Evolutionary conservation across 257 asterid species (phyloP), one percentile per base, ranked within the genome.

Genomic region (Rehmannia glutinosa): DNA sequence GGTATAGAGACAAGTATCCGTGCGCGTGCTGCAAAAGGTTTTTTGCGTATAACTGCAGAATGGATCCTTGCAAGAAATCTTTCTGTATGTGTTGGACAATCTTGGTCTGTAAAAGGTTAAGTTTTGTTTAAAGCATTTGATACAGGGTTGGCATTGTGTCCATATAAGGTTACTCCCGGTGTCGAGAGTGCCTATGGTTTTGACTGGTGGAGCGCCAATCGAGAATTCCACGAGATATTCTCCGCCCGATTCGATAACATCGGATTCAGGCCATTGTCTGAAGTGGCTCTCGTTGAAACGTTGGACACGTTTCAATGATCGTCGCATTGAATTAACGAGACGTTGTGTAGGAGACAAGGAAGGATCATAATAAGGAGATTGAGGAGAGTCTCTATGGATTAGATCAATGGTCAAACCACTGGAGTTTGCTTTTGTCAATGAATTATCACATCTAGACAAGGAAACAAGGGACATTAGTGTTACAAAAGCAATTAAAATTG

Each of bases 91-190:
- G n/a, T n/a, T 66, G 19, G 62, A 28, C 11, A 81, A 77, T 0
- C 3, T 27, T 0, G 82, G 76, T 3, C 39, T 19, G 28, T 80
- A 83, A 3, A 80, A 4, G 0, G 82, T 81, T 0, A 12, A 3
- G 0, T 24, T n/a, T 36, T 84, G 87, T 0, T 62, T 16, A 9
- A 69, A 76, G 70, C 85, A 81, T 3, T n/a, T 10, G 0, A 1
- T 0, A 36, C 87, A 81, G 5, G 90, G 87, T 9, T 66, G 21
- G 49, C 90, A 81, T 27, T 81, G 87, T 0, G 75, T 74, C 87
- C 90, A 81, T 1, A 71, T 64, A 0, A 75, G 2, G 52, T 72
- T 77, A 13, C 85, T 84, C 8, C 82, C 87, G 0, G 83, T 84
- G 4, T 81, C 83, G 1, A 68, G 70, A 1, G 75, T 47, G 32